These are phyloP conservation scores for Arthrobotrys megalospora DNA, from an alignment of 2,329 filamentous ascomycete species.

Conservation along the genomic window DNA sequence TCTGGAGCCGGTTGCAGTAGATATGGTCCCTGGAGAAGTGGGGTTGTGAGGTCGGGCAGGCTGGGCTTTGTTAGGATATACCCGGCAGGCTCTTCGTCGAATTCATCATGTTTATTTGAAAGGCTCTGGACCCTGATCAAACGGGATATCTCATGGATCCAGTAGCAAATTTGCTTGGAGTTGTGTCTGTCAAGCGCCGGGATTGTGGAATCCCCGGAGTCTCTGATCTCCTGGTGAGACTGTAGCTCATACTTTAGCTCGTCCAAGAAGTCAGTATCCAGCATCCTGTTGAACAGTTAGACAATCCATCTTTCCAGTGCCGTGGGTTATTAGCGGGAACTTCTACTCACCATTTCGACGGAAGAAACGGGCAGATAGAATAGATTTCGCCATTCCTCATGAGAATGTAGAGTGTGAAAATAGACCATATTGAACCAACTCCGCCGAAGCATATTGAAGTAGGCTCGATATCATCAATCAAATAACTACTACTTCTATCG, in stretches of 20 bases:
- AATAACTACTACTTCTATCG: slow-evolving; percentile 82
- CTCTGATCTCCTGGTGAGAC: slow-evolving; percentile 48
- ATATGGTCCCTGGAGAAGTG: slow-evolving; percentile 64
- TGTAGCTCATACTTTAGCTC: slow-evolving; percentile 55
- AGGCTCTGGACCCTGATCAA: slow-evolving; percentile 52
- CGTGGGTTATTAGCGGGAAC: slow-evolving; percentile 72
- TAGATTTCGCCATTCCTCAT: slow-evolving; percentile 96
- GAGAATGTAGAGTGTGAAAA: slow-evolving; percentile 97
- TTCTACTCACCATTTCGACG: slow-evolving; percentile 85
- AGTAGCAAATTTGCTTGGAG: slow-evolving; percentile 55
- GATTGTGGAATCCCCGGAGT: slow-evolving; percentile 36
- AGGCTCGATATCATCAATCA: slow-evolving; percentile 94
- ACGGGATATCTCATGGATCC: slow-evolving; percentile 57
- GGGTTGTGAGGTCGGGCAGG: slow-evolving; percentile 47
- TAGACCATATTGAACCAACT: slow-evolving; percentile 81
- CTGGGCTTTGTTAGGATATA: slow-evolving; percentile 47
- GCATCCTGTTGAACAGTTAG: slow-evolving; percentile 52
- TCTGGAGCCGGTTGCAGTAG: slow-evolving; percentile 64
- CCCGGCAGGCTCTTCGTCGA: slow-evolving; percentile 47
- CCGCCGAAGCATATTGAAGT: slow-evolving; percentile 92
- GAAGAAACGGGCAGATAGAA: slow-evolving; percentile 89
- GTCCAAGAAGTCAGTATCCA: slow-evolving; percentile 54
- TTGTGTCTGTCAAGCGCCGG: slow-evolving; percentile 40
- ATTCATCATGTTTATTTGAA: slow-evolving; percentile 32
- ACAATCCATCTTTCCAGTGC: background rate